Evolutionary conservation across 805 yeast species (phyloP).

Genomic region (Saturnispora serradocipensis): DNA sequence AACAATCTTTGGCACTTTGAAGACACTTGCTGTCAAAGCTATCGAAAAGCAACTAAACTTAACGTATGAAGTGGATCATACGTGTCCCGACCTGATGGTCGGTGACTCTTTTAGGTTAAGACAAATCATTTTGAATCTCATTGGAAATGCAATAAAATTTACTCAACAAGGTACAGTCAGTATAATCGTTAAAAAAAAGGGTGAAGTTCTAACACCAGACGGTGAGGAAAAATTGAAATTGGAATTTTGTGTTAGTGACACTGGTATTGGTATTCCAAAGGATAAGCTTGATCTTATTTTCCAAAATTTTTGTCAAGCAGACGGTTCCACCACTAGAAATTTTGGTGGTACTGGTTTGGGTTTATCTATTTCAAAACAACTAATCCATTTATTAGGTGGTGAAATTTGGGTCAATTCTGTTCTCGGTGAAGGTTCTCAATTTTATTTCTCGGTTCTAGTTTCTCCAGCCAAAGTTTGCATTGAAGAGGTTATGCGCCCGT

Average conservation of each 20-base stretch:
- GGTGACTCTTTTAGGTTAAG: conserved; percentile 86
- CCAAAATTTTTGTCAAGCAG: conserved; percentile 89
- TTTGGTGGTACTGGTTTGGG: conserved; percentile 94
- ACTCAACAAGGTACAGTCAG: conserved; percentile 78
- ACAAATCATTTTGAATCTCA: conserved; percentile 77
- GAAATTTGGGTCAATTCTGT: conserved; percentile 83
- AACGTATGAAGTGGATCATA: conserved; percentile 72
- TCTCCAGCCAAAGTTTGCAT: conserved; percentile 58
- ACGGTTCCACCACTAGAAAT: conserved; percentile 86
- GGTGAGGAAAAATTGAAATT: conserved; percentile 40
- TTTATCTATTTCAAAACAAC: conserved; percentile 75
- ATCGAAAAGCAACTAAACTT: conserved; percentile 77
- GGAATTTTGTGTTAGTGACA: conserved; percentile 82
- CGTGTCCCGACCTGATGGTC: conserved; percentile 77
- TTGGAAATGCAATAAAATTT: conserved; percentile 86
- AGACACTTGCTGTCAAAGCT: conserved; percentile 83
- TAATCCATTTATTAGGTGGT: conserved; percentile 88
- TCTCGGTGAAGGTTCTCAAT: conserved; percentile 75
- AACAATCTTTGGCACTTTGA: conserved; percentile 82
- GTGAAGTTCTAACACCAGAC: conserved; percentile 23
- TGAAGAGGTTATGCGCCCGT: conserved; percentile 54
- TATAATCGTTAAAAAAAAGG: conserved; percentile 43
- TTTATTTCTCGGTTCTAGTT: conserved; percentile 74
- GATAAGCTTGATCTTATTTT: conserved; percentile 80
- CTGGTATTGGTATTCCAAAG: conserved; percentile 82